Percentiles rank a stretch among this genome's conserved stretches.
These are phyloP conservation scores for Hysterangium stoloniferum DNA, from an alignment of 768 basidiomycete species.

Conservation along the genomic window DNA sequence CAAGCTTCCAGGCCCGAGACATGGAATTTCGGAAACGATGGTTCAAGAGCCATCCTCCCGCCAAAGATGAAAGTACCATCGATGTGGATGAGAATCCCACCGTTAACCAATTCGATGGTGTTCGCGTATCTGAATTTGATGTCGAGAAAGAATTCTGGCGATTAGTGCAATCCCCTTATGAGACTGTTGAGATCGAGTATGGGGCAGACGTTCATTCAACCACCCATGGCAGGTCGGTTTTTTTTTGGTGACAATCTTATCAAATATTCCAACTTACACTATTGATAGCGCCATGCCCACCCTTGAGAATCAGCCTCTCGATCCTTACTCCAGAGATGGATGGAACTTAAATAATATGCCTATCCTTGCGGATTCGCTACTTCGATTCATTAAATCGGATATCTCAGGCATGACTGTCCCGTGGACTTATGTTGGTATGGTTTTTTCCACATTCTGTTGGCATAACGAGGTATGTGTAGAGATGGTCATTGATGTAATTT, in stretches of 20 bases:
- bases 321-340: conserved; percentile 80
- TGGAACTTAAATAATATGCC: conserved; percentile 99
- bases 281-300: conserved; percentile 83
- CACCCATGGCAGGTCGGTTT: conserved; percentile 86
- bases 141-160: conserved; percentile 97
- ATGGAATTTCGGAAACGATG: conserved; percentile 81
- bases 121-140: conserved; percentile 78
- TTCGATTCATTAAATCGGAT: conserved; percentile 96
- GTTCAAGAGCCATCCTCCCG: conserved; percentile 74
- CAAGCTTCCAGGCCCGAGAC: conserved; percentile 89
- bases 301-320: conserved; percentile 84
- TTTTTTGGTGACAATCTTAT: no score
- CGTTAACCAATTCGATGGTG: conserved; percentile 48
- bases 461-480: conserved; percentile 77
- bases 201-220: conserved; percentile 99
- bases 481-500: neutral
- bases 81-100: conserved; percentile 39
- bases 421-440: conserved; percentile 99
- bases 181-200: conserved; percentile 97
- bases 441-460: conserved; percentile 99
- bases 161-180: conserved; percentile 78
- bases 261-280: conserved; percentile 1
- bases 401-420: conserved; percentile 99
- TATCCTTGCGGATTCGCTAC: conserved; percentile 83
- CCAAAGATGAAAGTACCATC: conserved; percentile 17